A percentile compares a stretch with the other conserved stretches of the same genome.
These are phyloP conservation scores for Glaciozyma martinii DNA, from an alignment of 768 basidiomycete genomes.

Conservation along the genomic window DNA sequence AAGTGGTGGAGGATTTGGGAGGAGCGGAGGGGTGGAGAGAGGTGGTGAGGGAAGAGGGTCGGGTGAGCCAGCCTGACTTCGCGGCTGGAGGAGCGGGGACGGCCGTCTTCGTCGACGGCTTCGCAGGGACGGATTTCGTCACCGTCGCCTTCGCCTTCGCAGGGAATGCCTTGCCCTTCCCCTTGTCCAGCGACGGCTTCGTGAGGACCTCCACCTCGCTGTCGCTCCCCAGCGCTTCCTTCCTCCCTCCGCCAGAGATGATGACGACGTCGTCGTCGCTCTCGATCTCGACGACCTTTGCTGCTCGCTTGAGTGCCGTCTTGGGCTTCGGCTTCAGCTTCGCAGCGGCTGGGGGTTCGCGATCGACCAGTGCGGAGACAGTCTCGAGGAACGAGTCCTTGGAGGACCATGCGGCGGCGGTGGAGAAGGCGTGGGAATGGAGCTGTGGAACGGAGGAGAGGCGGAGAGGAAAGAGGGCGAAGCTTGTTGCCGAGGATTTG, in stretches of 20 bases:
- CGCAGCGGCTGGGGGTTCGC: neutral
- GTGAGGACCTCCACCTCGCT: neutral
- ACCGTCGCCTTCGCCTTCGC: neutral
- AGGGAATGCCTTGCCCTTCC: neutral
- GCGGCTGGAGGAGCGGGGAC: neutral
- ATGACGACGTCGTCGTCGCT: neutral
- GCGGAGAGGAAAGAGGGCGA: neutral
- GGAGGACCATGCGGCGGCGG: neutral
- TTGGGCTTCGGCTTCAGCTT: neutral
- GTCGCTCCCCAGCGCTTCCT: neutral
- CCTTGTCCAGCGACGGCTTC: neutral
- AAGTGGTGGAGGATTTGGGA: too few relatives aligned
- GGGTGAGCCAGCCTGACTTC: neutral
- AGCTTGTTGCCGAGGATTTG: neutral
- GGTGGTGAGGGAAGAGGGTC: neutral
- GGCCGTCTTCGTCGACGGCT: neutral
- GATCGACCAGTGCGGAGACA: neutral
- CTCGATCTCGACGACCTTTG: neutral
- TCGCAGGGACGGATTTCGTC: too few relatives aligned
- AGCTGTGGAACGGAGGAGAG: neutral
- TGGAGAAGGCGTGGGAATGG: neutral
- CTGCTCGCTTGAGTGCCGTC: neutral
- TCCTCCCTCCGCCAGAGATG: neutral
- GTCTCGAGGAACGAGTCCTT: neutral
- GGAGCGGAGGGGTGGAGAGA: neutral